These are phyloP conservation scores for Microthlaspi erraticum DNA, from an alignment of 345 rosid genomes.

Conservation along the genomic window DNA sequence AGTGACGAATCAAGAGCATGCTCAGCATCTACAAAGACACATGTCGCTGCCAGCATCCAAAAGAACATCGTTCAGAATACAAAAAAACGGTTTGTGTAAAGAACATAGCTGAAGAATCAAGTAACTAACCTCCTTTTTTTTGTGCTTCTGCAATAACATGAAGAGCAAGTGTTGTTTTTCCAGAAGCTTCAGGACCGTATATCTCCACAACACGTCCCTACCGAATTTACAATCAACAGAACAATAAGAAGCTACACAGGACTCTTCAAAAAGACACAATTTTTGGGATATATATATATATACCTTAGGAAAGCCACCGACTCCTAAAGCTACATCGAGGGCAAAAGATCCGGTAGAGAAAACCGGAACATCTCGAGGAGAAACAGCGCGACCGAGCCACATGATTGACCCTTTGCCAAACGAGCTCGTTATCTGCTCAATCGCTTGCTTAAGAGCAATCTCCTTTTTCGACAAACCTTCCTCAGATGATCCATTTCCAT, in stretches of 20 bases:
- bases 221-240: not conserved
- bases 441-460: constrained; percentile 80
- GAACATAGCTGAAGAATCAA: constrained; percentile 2
- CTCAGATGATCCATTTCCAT: constrained; percentile 70
- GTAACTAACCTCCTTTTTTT: constrained; percentile 81
- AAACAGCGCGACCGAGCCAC: constrained; percentile 83
- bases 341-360: constrained; percentile 90
- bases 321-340: constrained; percentile 83
- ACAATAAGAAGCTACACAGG: constrained; percentile 31
- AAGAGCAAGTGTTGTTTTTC: constrained; percentile 94
- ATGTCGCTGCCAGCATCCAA: constrained; percentile 64
- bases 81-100: constrained; percentile 4
- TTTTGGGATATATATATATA: constrained; percentile 6
- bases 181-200: constrained; percentile 99
- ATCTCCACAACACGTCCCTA: constrained; percentile 99
- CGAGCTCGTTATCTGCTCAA: constrained; percentile 81
- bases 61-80: constrained; percentile 14
- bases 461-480: constrained; percentile 87
- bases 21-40: constrained; percentile 97
- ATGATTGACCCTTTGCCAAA: constrained; percentile 93
- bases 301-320: constrained; percentile 98
- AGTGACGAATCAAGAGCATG: constrained; percentile 96
- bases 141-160: constrained; percentile 99
- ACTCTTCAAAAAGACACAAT: not conserved
- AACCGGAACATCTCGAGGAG: constrained; percentile 76